These are phyloP conservation scores for Astraeus odoratus DNA, from an alignment of 768 basidiomycete species.

Conservation along the genomic window DNA sequence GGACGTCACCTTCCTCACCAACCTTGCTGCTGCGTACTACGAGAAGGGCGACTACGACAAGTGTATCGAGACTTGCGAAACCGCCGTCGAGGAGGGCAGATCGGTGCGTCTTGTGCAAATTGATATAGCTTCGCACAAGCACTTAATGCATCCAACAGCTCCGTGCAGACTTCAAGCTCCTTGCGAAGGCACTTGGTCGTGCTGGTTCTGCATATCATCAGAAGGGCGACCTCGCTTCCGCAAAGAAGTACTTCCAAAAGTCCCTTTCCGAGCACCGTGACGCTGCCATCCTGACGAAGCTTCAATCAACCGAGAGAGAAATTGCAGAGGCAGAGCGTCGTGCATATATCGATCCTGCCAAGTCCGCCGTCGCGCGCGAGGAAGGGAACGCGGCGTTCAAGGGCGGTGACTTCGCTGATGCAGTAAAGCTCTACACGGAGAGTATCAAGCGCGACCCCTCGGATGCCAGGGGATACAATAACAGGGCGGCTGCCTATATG, in stretches of 20 bases:
- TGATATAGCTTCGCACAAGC: too few species aligned
- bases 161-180: slow-evolving; percentile 89
- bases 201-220: slow-evolving; percentile 80
- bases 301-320: slow-evolving; percentile 73
- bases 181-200: slow-evolving; percentile 92
- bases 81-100: slow-evolving; percentile 95
- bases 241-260: slow-evolving; percentile 90
- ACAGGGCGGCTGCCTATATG: slow-evolving; percentile 95
- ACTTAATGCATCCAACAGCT: too few species aligned
- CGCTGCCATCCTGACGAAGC: slow-evolving; percentile 83
- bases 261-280: slow-evolving; percentile 96
- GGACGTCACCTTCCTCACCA: slow-evolving; percentile 91
- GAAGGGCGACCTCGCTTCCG: slow-evolving; percentile 66
- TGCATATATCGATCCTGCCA: slow-evolving; percentile 83
- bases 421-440: slow-evolving; percentile 91
- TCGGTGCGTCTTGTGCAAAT: slow-evolving; percentile 47
- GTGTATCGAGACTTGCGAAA: slow-evolving; percentile 86
- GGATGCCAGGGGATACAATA: slow-evolving; percentile 93
- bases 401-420: slow-evolving; percentile 81
- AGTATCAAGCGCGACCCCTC: slow-evolving; percentile 92
- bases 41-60: slow-evolving; percentile 91
- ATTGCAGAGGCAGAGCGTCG: slow-evolving; percentile 72
- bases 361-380: slow-evolving; percentile 77
- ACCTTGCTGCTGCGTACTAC: slow-evolving; percentile 85
- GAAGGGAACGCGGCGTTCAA: slow-evolving; percentile 94